Conservation (phyloP, 1,139 yeast genomes). For the Taphrina confusa region DNA sequence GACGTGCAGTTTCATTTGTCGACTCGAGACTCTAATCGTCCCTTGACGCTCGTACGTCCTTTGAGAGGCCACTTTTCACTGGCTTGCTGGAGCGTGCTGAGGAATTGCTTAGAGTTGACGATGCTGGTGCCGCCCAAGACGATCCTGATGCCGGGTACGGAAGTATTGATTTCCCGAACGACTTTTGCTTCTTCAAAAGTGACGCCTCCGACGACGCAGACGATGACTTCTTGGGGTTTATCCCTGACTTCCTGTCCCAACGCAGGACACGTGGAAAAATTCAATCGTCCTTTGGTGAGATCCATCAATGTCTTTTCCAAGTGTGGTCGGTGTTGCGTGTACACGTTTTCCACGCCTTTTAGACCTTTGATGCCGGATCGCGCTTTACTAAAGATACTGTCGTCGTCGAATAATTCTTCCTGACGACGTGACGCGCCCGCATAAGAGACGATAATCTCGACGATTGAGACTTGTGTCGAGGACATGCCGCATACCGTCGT, state of each 20-base stretch:
- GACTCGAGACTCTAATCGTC: neutral
- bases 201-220: constrained; percentile 85
- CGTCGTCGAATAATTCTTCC: constrained; percentile 52
- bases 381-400: constrained; percentile 50
- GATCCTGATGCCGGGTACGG: constrained; percentile 53
- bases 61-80: constrained; percentile 25
- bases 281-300: constrained; percentile 55
- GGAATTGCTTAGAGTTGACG: constrained; percentile 60
- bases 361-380: constrained; percentile 52
- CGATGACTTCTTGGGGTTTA: constrained; percentile 70
- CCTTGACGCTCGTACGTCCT: constrained; percentile 9
- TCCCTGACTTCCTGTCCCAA: constrained; percentile 45
- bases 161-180: constrained; percentile 64
- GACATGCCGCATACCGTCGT: neutral
- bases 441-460: constrained; percentile 46
- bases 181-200: constrained; percentile 90
- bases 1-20: neutral
- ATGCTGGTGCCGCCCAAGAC: constrained; percentile 79
- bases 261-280: constrained; percentile 53
- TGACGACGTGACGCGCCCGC: constrained; percentile 52
- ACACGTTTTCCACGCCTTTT: constrained; percentile 58
- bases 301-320: constrained; percentile 57
- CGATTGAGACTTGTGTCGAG: constrained; percentile 39
- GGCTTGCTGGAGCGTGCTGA: constrained; percentile 43
- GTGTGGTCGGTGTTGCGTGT: constrained; percentile 75